phyloP scores from a whole-genome alignment of 164 flowering plant species.

The Cinnamomum micranthum region DNA sequence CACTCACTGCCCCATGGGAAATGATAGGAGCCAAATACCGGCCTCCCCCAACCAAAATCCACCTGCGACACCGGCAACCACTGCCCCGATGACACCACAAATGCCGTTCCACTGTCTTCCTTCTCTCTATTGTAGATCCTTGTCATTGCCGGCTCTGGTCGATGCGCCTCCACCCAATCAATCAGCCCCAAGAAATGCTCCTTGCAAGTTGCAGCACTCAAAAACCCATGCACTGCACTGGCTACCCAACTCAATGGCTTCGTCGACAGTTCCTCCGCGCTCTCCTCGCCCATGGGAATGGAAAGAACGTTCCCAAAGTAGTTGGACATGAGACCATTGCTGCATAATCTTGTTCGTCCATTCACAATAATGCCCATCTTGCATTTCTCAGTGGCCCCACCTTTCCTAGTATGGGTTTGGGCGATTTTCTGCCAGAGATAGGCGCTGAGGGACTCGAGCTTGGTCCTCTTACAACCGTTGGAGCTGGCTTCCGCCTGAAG shows the following conservation, averaged over 20 bases:
- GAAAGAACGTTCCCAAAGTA: slow-evolving; percentile 41
- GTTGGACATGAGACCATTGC: slow-evolving; percentile 7
- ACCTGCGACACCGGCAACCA: slow-evolving; percentile 26
- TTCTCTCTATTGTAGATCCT: slow-evolving; percentile 21
- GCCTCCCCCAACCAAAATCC: slow-evolving; percentile 41
- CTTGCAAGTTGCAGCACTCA: slow-evolving; percentile 14
- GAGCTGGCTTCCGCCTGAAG: slow-evolving; percentile 12
- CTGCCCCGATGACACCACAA: slow-evolving; percentile 35
- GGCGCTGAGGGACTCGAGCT: slow-evolving; percentile 14
- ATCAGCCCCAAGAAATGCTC: slow-evolving; percentile 35
- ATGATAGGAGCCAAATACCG: slow-evolving; percentile 31
- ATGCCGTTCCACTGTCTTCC: slow-evolving; percentile 23
- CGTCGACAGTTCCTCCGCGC: slow-evolving; percentile 7
- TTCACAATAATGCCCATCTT: slow-evolving; percentile 18
- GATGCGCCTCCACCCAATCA: slow-evolving; percentile 34
- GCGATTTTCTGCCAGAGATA: slow-evolving; percentile 15
- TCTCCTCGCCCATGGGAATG: slow-evolving; percentile 23
- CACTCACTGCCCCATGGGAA: slow-evolving; percentile 31
- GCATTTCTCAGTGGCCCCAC: not conserved
- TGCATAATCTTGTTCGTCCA: slow-evolving; percentile 11
- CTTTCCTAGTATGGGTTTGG: not conserved
- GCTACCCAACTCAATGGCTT: slow-evolving; percentile 30
- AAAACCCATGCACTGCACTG: slow-evolving; percentile 13
- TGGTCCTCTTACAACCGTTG: not conserved
- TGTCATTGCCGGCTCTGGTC: slow-evolving; percentile 26